Evolutionary conservation across 768 basidiomycete species (phyloP).

Genomic region (Cytidiella melzeri): DNA sequence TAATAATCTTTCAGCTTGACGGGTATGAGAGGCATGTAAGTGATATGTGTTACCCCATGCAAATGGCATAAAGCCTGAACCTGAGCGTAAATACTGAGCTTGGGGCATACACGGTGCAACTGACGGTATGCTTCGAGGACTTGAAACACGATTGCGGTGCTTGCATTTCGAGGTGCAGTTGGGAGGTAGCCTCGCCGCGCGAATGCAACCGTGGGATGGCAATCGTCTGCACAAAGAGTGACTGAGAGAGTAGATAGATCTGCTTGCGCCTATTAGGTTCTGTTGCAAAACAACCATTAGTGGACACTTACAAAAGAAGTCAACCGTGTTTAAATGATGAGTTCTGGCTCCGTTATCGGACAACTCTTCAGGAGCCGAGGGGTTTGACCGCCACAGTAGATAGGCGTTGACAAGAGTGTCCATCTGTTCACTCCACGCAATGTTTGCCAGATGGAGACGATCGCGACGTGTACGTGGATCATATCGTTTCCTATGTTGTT

Average conservation of each 20-base stretch:
- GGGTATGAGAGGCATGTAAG: not conserved
- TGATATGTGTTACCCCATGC: conserved; percentile 11
- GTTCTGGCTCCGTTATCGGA: not conserved
- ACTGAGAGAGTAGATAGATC: not conserved
- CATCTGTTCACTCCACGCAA: too few relatives aligned
- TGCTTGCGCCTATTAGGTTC: not conserved
- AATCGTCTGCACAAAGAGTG: not conserved
- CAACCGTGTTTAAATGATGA: not conserved
- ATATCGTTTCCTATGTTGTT: not conserved
- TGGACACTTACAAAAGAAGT: conserved; percentile 4
- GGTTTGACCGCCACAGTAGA: conserved; percentile 2
- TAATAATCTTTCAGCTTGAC: not conserved
- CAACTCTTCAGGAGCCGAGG: too few relatives aligned
- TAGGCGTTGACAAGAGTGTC: too few relatives aligned
- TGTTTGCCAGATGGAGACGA: not conserved
- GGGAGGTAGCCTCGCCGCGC: conserved; percentile 20
- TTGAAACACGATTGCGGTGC: conserved; percentile 14
- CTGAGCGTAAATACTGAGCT: conserved; percentile 19
- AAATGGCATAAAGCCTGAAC: conserved; percentile 13
- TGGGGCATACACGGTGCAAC: conserved; percentile 21
- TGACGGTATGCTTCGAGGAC: too few relatives aligned
- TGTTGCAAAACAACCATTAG: not conserved
- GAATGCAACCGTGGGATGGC: conserved; percentile 15
- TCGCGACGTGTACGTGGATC: conserved; percentile 1
- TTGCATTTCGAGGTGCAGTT: conserved; percentile 13